Base-by-base conservation (phyloP, 2,329 filamentous ascomycete species). In the Trichophyton benhamiae region DNA sequence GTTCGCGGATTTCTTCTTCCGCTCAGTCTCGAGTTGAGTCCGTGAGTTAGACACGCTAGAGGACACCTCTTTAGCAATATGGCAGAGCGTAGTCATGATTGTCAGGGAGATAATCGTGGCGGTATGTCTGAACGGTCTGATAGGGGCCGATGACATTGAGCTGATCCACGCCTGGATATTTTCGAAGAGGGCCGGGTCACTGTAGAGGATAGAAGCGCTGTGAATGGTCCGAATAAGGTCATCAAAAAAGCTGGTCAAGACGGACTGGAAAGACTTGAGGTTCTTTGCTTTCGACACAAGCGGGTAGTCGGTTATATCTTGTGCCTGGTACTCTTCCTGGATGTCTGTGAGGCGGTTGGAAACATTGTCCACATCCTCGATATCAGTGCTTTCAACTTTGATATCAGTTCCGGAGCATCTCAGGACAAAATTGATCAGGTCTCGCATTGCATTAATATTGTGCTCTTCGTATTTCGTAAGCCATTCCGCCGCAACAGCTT, bases 101-200 rank as follows among this genome's bases (percentile, higher is more conserved):
- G 89, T 82, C 38, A 97, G 78, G 0, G 89, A 87, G 25, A 92
- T 86, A 0, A 94, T 86, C 1, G 92, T 96, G 0, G 91, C 88
- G 0, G 94, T 99, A 74, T 99, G 94, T 65, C 94, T 84, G 75
- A 99, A 96, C 1, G 94, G 91, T 61, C 94, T 85, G 64, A 92
- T 86, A 3, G 85, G 82, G 0, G 91, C 91, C 3, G 90, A 94
- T 2, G 92, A 94, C 87, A 99, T 89, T 63, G 89, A 88, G 44
- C 86, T 87, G 63, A 96, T 80, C 94, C 94, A 99, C 62, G 89
- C 82, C 67, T 91, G 85, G 57, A 97, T 82, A 70, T 95, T 96
- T 71, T 96, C 91, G 69, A 95, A 84, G 58, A 99, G 79, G 33
- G 86, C 82, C 41, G 77, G 75, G 64, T 95, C 87, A 52, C 82